phyloP scores from a whole-genome alignment of 495 filamentous ascomycete genomes.

The Xylaria grammica region DNA sequence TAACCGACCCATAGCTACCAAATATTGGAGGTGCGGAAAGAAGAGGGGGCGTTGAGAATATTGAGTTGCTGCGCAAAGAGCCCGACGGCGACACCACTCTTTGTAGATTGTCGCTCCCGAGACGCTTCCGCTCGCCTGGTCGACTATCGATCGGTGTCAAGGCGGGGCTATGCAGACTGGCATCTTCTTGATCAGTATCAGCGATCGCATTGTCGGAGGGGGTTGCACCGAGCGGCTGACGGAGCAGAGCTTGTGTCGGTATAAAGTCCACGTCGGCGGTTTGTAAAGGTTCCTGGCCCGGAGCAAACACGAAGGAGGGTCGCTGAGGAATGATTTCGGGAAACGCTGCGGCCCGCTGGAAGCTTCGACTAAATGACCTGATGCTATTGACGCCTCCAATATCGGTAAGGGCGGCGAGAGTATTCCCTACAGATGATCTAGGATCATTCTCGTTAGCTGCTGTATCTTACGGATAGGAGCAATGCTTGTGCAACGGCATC shows the following conservation, averaged over 20 bases:
- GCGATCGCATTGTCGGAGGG: conserved; percentile 24
- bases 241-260: conserved; percentile 45
- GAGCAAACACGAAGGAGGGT: conserved; percentile 68
- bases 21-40: conserved; percentile 65
- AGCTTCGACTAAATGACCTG: conserved; percentile 91
- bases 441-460: conserved; percentile 18
- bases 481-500: not conserved
- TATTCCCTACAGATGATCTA: conserved; percentile 77
- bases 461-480: not conserved
- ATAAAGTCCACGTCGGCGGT: conserved; percentile 41
- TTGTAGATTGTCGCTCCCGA: conserved; percentile 40
- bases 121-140: conserved; percentile 48
- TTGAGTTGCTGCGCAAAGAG: conserved; percentile 45
- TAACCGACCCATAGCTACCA: conserved; percentile 68
- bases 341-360: conserved; percentile 91
- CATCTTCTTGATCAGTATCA: conserved; percentile 27
- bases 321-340: conserved; percentile 79
- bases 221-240: conserved; percentile 45
- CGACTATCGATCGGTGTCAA: conserved; percentile 39
- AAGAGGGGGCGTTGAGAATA: conserved; percentile 67
- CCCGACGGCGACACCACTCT: conserved; percentile 37
- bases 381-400: conserved; percentile 92
- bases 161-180: conserved; percentile 29
- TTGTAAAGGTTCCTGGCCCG: conserved; percentile 49
- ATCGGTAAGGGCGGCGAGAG: conserved; percentile 69